Evolutionary conservation across 352 stramenopile species (phyloP).

Genomic region (Phytophthora meadii): DNA sequence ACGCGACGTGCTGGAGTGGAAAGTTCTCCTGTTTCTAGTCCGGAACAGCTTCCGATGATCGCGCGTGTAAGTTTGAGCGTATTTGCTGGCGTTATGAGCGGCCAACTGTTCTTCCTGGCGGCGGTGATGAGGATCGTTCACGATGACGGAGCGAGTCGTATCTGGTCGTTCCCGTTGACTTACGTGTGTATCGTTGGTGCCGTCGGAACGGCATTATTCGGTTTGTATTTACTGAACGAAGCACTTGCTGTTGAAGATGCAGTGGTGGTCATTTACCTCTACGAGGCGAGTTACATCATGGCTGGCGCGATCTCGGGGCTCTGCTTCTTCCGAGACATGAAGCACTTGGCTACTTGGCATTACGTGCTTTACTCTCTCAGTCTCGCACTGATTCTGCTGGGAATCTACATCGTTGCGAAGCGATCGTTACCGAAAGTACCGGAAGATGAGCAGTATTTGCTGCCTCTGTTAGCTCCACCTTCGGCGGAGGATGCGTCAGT

Average conservation of each 20-base stretch:
- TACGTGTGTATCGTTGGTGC: slow-evolving; percentile 75
- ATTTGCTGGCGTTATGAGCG: slow-evolving; percentile 73
- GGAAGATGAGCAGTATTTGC: slow-evolving; percentile 65
- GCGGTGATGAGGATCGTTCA: slow-evolving; percentile 72
- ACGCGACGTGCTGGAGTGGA: slow-evolving; percentile 36
- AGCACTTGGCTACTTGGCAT: slow-evolving; percentile 63
- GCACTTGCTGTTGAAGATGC: slow-evolving; percentile 85
- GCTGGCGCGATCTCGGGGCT: slow-evolving; percentile 74
- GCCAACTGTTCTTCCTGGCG: slow-evolving; percentile 82
- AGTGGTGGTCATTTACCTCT: slow-evolving; percentile 85
- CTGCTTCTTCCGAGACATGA: slow-evolving; percentile 87
- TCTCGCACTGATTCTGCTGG: slow-evolving; percentile 70
- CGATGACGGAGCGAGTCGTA: slow-evolving; percentile 49
- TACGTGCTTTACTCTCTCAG: slow-evolving; percentile 81
- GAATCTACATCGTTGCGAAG: slow-evolving; percentile 76
- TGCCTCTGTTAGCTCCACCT: slow-evolving; percentile 57
- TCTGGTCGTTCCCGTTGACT: slow-evolving; percentile 67
- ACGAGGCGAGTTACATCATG: slow-evolving; percentile 85
- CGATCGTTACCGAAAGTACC: slow-evolving; percentile 43
- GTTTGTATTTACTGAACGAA: slow-evolving; percentile 78
- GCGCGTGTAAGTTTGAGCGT: slow-evolving; percentile 66
- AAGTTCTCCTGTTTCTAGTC: slow-evolving; percentile 30
- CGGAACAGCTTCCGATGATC: slow-evolving; percentile 39
- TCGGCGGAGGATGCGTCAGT: slow-evolving; percentile 52
- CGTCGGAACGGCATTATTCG: slow-evolving; percentile 66